Percentiles rank a stretch among this genome's conserved stretches.
phyloP scores from a whole-genome alignment of 2,329 filamentous ascomycete species.

The Epichloe coenophiala region DNA sequence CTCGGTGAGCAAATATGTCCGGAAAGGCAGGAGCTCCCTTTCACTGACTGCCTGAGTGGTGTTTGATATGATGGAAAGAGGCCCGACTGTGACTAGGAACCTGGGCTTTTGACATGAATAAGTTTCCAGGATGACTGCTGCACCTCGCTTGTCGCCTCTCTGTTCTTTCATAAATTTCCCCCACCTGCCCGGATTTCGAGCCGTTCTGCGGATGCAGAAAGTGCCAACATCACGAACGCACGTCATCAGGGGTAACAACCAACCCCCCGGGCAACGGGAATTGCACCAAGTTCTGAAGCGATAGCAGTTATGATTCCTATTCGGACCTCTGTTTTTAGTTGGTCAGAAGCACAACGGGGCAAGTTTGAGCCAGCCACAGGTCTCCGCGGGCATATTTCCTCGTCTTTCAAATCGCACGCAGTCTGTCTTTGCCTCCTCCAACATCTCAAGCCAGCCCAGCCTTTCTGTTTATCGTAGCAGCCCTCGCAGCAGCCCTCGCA shows the following conservation, averaged over 20 bases:
- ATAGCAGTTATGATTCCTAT: background rate
- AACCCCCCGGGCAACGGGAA: background rate
- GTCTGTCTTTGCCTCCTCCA: background rate
- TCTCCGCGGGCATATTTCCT: background rate
- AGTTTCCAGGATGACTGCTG: background rate
- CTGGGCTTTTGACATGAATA: background rate
- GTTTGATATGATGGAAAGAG: background rate
- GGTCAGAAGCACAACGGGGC: background rate
- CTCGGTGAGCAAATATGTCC: background rate
- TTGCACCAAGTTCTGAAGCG: background rate
- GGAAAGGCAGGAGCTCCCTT: background rate
- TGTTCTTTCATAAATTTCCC: background rate
- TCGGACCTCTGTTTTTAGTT: background rate
- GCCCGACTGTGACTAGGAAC: background rate
- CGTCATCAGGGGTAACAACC: background rate
- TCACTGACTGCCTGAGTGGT: background rate
- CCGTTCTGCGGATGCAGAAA: background rate
- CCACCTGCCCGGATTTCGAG: background rate
- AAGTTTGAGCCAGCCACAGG: background rate
- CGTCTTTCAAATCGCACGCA: background rate
- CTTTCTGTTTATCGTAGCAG: background rate
- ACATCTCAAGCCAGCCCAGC: background rate
- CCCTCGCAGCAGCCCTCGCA: background rate
- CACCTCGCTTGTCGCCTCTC: background rate
- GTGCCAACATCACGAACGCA: background rate